These are phyloP conservation scores for Boletellus deceptivus DNA, from an alignment of 1,284 basidiomycete species.

Conservation along the genomic window DNA sequence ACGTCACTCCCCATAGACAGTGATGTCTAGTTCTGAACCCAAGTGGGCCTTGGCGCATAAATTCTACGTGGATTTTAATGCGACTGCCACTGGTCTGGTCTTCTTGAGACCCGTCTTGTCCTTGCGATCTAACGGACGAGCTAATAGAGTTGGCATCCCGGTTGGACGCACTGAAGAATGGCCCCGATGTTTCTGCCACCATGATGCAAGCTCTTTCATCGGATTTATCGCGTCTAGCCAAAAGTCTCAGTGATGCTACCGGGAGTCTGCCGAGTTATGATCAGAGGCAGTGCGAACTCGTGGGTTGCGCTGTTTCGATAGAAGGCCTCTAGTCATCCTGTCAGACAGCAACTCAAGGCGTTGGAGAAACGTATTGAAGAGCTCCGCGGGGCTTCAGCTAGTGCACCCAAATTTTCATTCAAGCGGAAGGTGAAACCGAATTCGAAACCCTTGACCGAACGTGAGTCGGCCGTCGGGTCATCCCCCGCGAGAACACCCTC, in stretches of 20 bases:
- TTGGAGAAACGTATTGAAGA: slow-evolving; percentile 54
- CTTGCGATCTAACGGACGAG: slow-evolving; percentile 14
- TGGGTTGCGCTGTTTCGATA: slow-evolving; percentile 35
- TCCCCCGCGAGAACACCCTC: slow-evolving; percentile 14
- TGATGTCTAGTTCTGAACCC: slow-evolving; percentile 21
- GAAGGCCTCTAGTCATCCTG: slow-evolving; percentile 11
- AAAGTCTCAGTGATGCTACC: slow-evolving; percentile 58
- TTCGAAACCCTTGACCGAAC: slow-evolving; percentile 12
- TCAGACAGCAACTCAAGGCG: slow-evolving; percentile 54
- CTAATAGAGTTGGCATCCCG: slow-evolving; percentile 27
- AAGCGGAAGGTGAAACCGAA: slow-evolving; percentile 49
- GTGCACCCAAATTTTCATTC: slow-evolving; percentile 70
- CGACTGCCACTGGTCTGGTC: slow-evolving; percentile 23
- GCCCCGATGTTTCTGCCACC: slow-evolving; percentile 13
- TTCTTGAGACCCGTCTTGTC: not conserved
- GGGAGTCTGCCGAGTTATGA: slow-evolving; percentile 69
- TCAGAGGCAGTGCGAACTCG: slow-evolving; percentile 67
- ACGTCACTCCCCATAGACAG: not conserved
- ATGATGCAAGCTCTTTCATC: slow-evolving; percentile 39
- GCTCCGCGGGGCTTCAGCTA: slow-evolving; percentile 42
- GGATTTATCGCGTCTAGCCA: slow-evolving; percentile 53
- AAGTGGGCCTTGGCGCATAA: slow-evolving; percentile 32
- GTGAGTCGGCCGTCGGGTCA: slow-evolving; percentile 4
- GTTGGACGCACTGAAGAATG: slow-evolving; percentile 18
- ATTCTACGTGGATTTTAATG: slow-evolving; percentile 25